Evolutionary conservation across 2,329 filamentous ascomycete species (phyloP).

Genomic region (Mycosphaerelloides madeirae): DNA sequence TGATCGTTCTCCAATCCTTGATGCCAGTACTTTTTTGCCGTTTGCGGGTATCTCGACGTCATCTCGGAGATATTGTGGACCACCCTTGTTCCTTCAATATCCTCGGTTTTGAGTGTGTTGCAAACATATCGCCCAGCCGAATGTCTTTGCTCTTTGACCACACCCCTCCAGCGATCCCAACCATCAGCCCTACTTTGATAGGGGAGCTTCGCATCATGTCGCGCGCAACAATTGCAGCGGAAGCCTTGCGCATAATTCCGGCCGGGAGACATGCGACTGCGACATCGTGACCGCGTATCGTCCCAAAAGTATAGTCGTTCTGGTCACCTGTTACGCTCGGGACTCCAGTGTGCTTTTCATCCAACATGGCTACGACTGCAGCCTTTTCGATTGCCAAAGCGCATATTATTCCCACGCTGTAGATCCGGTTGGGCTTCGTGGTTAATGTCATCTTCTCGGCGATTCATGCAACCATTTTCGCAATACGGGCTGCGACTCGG

Average conservation of each 20-base stretch:
- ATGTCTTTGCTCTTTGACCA: constrained; percentile 14
- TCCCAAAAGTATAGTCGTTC: constrained; percentile 23
- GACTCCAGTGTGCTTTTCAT: constrained; percentile 8
- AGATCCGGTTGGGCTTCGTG: not conserved
- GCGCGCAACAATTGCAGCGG: constrained; percentile 10
- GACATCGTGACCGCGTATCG: constrained; percentile 21
- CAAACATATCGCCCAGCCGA: constrained; percentile 15
- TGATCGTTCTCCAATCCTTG: constrained; percentile 1
- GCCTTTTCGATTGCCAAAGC: not conserved
- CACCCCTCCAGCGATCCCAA: constrained; percentile 25
- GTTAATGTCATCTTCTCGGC: not conserved
- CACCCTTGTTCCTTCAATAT: constrained; percentile 6
- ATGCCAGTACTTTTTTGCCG: not conserved
- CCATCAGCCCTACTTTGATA: constrained; percentile 19
- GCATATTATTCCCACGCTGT: not conserved
- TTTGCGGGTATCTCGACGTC: constrained; percentile 1
- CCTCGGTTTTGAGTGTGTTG: not conserved
- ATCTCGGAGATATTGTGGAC: constrained; percentile 1
- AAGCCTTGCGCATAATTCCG: constrained; percentile 11
- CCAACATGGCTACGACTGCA: constrained; percentile 17
- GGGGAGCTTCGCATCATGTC: constrained; percentile 16
- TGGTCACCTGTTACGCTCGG: constrained; percentile 7
- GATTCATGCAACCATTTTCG: too few species aligned
- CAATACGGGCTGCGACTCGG: too few species aligned
- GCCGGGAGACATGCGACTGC: constrained; percentile 20